These are phyloP conservation scores for Acephala macrosclerotiorum DNA, from an alignment of 2,329 filamentous ascomycete species.

Conservation along the genomic window DNA sequence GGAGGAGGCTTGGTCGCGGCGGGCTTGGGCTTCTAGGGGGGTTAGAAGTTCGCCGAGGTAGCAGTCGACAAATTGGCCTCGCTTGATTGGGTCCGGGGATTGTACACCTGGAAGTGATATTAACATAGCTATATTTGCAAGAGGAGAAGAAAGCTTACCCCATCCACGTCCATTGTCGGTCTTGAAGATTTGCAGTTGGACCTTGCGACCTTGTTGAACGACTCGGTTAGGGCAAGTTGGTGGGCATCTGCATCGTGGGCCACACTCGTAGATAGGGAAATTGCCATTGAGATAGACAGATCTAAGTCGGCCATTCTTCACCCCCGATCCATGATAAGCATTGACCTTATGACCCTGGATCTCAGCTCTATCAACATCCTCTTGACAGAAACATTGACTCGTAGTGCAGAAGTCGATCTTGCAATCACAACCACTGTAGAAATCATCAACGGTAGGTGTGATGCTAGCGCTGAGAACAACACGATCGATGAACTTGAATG, in stretches of 20 bases:
- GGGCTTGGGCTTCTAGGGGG: conserved; percentile 66
- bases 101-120: conserved; percentile 60
- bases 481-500: conserved; percentile 73
- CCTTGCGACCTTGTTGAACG: conserved; percentile 74
- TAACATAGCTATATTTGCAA: conserved; percentile 12
- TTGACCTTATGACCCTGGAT: conserved; percentile 42
- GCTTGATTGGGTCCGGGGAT: conserved; percentile 67
- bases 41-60: conserved; percentile 80
- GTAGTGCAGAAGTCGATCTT: conserved; percentile 69
- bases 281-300: conserved; percentile 59
- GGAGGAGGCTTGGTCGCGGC: conserved; percentile 63
- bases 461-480: conserved; percentile 69
- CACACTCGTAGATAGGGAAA: conserved; percentile 81
- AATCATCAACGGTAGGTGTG: conserved; percentile 62
- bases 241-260: conserved; percentile 72
- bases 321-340: conserved; percentile 65
- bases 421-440: conserved; percentile 76
- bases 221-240: conserved; percentile 74
- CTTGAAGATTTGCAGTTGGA: conserved; percentile 80
- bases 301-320: conserved; percentile 59
- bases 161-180: conserved; percentile 74
- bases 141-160: conserved; percentile 57
- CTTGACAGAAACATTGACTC: conserved; percentile 70
- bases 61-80: conserved; percentile 80
- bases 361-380: conserved; percentile 60